phyloP scores from a whole-genome alignment of 257 asterid species.

The Penstemon barbatus region DNA sequence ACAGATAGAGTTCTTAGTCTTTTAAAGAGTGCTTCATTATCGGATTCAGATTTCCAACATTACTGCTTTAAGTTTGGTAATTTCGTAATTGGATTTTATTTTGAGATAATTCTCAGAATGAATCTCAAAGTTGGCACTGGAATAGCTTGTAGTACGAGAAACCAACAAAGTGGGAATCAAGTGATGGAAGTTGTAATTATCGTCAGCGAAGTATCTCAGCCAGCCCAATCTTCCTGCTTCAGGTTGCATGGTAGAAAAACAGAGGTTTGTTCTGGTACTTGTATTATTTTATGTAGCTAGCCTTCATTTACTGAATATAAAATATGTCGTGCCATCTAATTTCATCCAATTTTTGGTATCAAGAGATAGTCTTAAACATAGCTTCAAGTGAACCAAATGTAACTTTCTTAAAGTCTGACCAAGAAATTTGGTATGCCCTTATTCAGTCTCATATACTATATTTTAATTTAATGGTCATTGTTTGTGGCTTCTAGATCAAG shows the following conservation, averaged over 20 bases:
- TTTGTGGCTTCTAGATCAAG: constrained; percentile 2
- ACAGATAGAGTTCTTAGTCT: background rate
- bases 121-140: constrained; percentile 79
- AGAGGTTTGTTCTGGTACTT: constrained; percentile 58
- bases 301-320: background rate
- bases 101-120: constrained; percentile 45
- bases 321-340: background rate
- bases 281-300: background rate
- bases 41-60: constrained; percentile 1
- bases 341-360: background rate
- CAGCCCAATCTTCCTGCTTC: constrained; percentile 52
- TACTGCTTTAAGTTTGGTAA: constrained; percentile 13
- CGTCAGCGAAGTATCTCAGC: constrained; percentile 49
- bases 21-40: constrained; percentile 14
- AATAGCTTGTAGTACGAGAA: constrained; percentile 48
- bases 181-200: constrained; percentile 76
- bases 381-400: background rate
- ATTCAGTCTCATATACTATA: too few species aligned
- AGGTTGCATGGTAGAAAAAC: constrained; percentile 51
- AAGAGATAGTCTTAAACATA: constrained; percentile 3
- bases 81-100: constrained; percentile 21
- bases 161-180: constrained; percentile 40
- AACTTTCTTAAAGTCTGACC: constrained; percentile 12
- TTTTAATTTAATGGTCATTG: too few species aligned
- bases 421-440: constrained; percentile 8